Base-by-base conservation (phyloP, 768 basidiomycete species). In the Phlegmacium glaucopus region DNA sequence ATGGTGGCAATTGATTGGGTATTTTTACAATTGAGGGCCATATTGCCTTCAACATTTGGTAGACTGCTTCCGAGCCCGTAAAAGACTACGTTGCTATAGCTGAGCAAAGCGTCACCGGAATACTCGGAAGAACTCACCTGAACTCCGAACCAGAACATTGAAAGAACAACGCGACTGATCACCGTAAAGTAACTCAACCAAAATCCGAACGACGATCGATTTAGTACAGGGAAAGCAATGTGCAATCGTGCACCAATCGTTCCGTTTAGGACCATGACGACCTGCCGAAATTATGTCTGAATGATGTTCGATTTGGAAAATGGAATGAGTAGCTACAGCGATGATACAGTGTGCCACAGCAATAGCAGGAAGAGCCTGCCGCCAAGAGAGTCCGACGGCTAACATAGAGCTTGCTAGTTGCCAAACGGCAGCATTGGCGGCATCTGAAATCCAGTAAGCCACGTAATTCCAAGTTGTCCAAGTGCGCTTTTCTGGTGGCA, bases 171-270 rank as follows among this genome's bases (percentile, higher is more conserved):
- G 16, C 90, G 79, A 54, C 86, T 89, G 48, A 92, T 61, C 39
- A 94, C 86, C 48, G 80, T 82, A 63, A 92, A 92, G 66, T 90
- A 93, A 60, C 88, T 87, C 57, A 93, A 78, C 82, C 87, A 93
- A 69, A 91, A 93, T 2, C 92, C 91, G 55, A 93, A 89, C 0
- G 87, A 90, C 2, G 90, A 90, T 12, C 91, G 75, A 55, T 85
- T 89, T n/a, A 91, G 71, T 42, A 93, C 69, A 0, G 78, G 76
- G 61, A 91, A 91, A 0, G 86, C 79, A 18, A 92, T 69, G 54
- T 89, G 88, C 38, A 90, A 75, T 15, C 85, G 78, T 18, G 90
- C 85, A 18, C 90, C 88, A 22, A 81, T 75, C 4, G 85, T 82
- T 41, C 90, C 90, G 58, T 90, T 93, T 40, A 87, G 68, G 1